These are phyloP conservation scores for Angomonas desouzai DNA, from an alignment of 208 protist species.

Conservation along the genomic window DNA sequence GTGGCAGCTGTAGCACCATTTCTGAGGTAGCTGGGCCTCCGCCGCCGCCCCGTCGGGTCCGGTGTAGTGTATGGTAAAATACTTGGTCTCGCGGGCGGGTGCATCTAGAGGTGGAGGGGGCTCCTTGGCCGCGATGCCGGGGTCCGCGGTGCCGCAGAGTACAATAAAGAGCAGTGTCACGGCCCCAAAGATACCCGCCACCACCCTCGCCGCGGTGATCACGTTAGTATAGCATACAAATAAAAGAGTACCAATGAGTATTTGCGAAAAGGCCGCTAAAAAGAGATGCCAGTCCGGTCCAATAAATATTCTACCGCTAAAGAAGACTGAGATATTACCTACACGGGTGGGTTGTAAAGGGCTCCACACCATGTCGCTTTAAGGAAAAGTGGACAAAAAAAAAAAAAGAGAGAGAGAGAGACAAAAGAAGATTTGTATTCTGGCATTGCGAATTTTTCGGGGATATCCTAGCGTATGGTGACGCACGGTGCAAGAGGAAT, in stretches of 20 bases:
- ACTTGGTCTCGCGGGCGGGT: constrained; percentile 30
- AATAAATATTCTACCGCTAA: constrained; percentile 40
- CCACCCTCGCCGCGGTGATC: constrained; percentile 28
- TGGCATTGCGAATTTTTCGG: too few relatives aligned
- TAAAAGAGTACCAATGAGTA: constrained; percentile 30
- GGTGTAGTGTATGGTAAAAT: constrained; percentile 28
- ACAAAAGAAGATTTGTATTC: neutral
- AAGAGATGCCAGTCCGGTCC: constrained; percentile 62
- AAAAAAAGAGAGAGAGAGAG: constrained; percentile 5
- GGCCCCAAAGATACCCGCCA: constrained; percentile 28
- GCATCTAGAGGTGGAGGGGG: constrained; percentile 27
- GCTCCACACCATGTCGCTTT: neutral
- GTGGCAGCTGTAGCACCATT: constrained; percentile 88
- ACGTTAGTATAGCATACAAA: constrained; percentile 50
- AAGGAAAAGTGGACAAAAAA: neutral
- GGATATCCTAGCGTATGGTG: too few relatives aligned
- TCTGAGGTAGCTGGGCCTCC: constrained; percentile 29
- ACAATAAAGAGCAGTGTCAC: constrained; percentile 30
- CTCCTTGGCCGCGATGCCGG: constrained; percentile 48
- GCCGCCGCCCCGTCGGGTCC: constrained; percentile 23
- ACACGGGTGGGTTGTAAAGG: neutral
- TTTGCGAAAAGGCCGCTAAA: constrained; percentile 28
- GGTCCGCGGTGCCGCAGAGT: constrained; percentile 43
- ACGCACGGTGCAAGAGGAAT: too few relatives aligned
- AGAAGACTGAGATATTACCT: constrained; percentile 44